Conservation (phyloP, 768 basidiomycete species). For the Pleurotus sapidus region DNA sequence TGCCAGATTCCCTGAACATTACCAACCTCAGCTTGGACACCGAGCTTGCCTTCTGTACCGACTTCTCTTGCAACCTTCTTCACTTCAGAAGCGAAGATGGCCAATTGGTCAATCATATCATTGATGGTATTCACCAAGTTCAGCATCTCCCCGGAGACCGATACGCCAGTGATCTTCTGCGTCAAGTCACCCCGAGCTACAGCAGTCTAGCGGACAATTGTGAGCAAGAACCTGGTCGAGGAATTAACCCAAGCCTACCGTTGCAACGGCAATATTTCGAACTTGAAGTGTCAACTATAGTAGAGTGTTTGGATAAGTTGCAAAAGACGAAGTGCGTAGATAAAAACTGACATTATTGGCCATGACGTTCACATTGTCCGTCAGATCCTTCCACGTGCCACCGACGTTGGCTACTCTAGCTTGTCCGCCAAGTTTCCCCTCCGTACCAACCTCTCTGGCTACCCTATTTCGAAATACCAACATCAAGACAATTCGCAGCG, state of each 20-base stretch:
- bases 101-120: slow-evolving; percentile 65
- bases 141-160: slow-evolving; percentile 95
- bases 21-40: slow-evolving; percentile 95
- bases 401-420: slow-evolving; percentile 92
- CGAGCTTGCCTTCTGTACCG: slow-evolving; percentile 97
- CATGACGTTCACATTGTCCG: slow-evolving; percentile 96
- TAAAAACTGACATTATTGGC: slow-evolving; percentile 71
- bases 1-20: slow-evolving; percentile 99
- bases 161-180: slow-evolving; percentile 89
- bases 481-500: background rate
- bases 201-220: slow-evolving; percentile 48
- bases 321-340: background rate
- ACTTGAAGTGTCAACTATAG: slow-evolving; percentile 86
- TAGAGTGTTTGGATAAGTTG: background rate
- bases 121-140: slow-evolving; percentile 97
- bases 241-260: slow-evolving; percentile 44
- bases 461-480: slow-evolving; percentile 46
- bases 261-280: slow-evolving; percentile 89
- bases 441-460: slow-evolving; percentile 95
- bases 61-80: slow-evolving; percentile 97
- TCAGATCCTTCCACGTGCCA: slow-evolving; percentile 97
- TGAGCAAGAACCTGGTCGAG: background rate
- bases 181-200: slow-evolving; percentile 93
- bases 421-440: slow-evolving; percentile 92
- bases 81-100: slow-evolving; percentile 59